Base-by-base conservation (phyloP, 2,329 filamentous ascomycete species). In the Ustulina deusta region DNA sequence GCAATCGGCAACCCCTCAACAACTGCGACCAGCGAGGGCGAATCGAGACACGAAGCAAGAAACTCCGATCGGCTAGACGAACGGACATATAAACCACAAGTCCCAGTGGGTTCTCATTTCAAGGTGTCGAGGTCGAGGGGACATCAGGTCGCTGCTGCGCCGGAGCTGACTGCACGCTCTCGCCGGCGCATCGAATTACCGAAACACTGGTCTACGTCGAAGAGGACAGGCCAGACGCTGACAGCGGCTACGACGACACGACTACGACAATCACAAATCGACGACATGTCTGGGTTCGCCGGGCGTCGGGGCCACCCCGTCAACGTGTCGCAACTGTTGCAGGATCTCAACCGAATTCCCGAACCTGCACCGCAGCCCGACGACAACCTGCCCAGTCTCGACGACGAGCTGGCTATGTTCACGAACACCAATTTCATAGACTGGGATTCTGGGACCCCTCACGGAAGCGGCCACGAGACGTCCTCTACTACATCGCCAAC, bases 271-370 rank as follows among this genome's bases (percentile, higher is more conserved):
- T 38, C 15, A 40, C n/a, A 20, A 40, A 10, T 38, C 46, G 54
- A 64, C 40, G 38, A 61, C 48, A 76, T 69, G 70, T 70, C 69
- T 57, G 73, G 64, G 78, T 94, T 89, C 86, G 90, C 87, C 80
- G 91, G 90, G 77, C 91, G 93, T 70, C 90, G 91, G 78, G 92
- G 88, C 74, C 91, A 76, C 54, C 72, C 74, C 72, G 74, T 93
- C 77, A 97, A 97, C 80, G 92, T 97, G 81, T 94, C 93, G 77
- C 91, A 94, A 77, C 97, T 96, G 83, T 86, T 97, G 72, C 91
- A 93, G 76, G 91, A 94, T 74, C 85, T 97, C 75, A 97, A 97
- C 83, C 88, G 89, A 69, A 84, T 91, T 69, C 88, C 89, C 74
- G 87, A 91, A 61, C 85, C 90, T 69, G 86, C 84, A 60, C 75